Percentiles rank a stretch among this genome's conserved stretches.
phyloP scores from a whole-genome alignment of 2,329 filamentous ascomycete species.

The Didymella pomorum region DNA sequence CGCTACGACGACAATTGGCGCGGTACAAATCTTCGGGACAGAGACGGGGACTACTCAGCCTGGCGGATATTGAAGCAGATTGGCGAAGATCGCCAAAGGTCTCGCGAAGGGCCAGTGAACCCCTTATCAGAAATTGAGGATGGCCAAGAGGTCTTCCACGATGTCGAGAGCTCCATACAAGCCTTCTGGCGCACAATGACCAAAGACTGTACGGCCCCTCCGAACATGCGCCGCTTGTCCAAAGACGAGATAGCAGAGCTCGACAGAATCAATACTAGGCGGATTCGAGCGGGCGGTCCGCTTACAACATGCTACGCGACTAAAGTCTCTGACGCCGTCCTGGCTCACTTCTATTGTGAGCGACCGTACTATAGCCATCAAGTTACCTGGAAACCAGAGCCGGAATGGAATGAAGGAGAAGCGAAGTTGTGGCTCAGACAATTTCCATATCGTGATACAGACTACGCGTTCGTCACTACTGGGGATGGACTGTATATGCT shows the following conservation, averaged over 20 bases:
- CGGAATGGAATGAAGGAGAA: background rate
- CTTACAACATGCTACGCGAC: background rate
- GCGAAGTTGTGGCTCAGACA: background rate
- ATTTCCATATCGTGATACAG: background rate
- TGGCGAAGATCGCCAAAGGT: no score
- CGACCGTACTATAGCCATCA: background rate
- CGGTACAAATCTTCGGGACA: background rate
- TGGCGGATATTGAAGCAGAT: no score
- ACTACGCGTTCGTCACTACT: background rate
- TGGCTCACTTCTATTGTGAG: background rate
- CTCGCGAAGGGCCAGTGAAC: no score
- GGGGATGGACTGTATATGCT: background rate
- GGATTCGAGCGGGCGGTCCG: background rate
- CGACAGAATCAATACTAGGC: background rate
- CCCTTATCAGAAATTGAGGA: no score
- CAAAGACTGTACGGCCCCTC: conserved; percentile 1
- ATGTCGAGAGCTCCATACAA: background rate
- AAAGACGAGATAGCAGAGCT: background rate
- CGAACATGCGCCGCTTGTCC: background rate
- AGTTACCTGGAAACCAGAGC: background rate
- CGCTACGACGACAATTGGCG: background rate
- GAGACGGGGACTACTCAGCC: background rate
- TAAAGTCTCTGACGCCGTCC: background rate
- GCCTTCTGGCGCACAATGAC: conserved; percentile 2
- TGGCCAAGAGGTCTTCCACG: no score